Conservation (phyloP, 768 basidiomycete species). For the Heimioporus sp. region DNA sequence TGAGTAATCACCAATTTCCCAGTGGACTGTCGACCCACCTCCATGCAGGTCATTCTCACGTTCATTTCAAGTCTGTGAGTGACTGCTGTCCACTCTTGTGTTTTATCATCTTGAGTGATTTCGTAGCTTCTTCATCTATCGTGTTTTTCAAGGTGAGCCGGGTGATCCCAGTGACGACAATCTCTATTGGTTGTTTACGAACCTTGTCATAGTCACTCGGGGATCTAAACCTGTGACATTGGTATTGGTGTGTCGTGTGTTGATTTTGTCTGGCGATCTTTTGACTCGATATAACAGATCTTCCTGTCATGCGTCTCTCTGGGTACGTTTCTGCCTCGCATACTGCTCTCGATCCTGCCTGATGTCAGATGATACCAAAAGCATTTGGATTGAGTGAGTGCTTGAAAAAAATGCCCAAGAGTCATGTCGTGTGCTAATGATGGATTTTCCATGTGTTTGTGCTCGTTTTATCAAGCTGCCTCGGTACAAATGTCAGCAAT, state of each 20-base stretch:
- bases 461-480: conserved; percentile 8
- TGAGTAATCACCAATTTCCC: neutral
- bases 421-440: neutral
- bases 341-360: conserved; percentile 1
- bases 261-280: neutral
- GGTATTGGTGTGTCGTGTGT: conserved; percentile 14
- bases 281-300: conserved; percentile 10
- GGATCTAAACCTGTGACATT: conserved; percentile 12
- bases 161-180: too few relatives aligned
- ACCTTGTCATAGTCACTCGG: conserved; percentile 17
- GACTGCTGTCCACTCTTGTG: neutral
- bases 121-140: conserved; percentile 24
- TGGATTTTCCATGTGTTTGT: neutral
- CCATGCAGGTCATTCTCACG: conserved; percentile 21
- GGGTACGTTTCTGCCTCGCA: conserved; percentile 13
- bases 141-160: conserved; percentile 23
- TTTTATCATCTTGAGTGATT: neutral
- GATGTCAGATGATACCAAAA: conserved; percentile 12
- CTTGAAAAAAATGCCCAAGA: neutral
- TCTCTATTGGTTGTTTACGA: too few relatives aligned
- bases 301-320: conserved; percentile 18
- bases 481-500: conserved; percentile 27
- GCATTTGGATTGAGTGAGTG: conserved; percentile 30
- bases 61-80: conserved; percentile 28
- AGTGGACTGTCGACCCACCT: neutral